Conservation (phyloP, 2,329 filamentous ascomycete genomes). For the Hypoxylon sp. region DNA sequence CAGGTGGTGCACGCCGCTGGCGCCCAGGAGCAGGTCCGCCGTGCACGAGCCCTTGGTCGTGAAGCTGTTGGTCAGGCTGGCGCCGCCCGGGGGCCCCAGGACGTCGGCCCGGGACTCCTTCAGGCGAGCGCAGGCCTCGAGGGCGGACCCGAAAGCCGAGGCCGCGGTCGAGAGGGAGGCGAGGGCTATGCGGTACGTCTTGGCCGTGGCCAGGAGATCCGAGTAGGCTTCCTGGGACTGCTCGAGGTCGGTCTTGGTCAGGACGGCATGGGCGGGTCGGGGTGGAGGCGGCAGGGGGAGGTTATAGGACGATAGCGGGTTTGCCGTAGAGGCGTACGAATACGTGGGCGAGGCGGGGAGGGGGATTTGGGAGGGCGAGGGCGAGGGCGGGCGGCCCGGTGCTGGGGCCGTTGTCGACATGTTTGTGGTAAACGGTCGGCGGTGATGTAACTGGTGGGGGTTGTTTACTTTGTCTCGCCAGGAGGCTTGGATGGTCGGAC, state of each 20-base stretch:
- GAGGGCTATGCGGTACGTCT: conserved; percentile 69
- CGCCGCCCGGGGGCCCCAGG: conserved; percentile 49
- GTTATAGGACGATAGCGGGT: conserved; percentile 65
- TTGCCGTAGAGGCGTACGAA: conserved; percentile 69
- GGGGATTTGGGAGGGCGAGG: conserved; percentile 64
- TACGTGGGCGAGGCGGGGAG: conserved; percentile 70
- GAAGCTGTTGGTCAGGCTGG: conserved; percentile 57
- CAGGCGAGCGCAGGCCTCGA: conserved; percentile 72
- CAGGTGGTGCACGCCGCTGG: conserved; percentile 71
- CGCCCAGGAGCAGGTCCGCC: conserved; percentile 67
- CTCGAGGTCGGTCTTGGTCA: conserved; percentile 70
- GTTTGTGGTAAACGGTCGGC: background rate
- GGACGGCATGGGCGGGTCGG: conserved; percentile 63
- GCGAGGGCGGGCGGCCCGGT: conserved; percentile 51
- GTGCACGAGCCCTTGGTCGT: conserved; percentile 62
- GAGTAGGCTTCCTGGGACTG: conserved; percentile 69
- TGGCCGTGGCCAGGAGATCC: conserved; percentile 67
- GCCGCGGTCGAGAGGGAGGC: conserved; percentile 67
- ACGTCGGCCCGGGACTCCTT: conserved; percentile 71
- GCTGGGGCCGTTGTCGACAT: conserved; percentile 20
- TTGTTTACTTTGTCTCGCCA: conserved; percentile 29
- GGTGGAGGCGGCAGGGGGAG: conserved; percentile 69
- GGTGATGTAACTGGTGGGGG: conserved; percentile 21
- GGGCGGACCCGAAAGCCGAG: conserved; percentile 68
- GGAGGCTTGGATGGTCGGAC: conserved; percentile 4